Base-by-base conservation (phyloP, 2,329 filamentous ascomycete genomes). In the Claviceps arundinis region DNA sequence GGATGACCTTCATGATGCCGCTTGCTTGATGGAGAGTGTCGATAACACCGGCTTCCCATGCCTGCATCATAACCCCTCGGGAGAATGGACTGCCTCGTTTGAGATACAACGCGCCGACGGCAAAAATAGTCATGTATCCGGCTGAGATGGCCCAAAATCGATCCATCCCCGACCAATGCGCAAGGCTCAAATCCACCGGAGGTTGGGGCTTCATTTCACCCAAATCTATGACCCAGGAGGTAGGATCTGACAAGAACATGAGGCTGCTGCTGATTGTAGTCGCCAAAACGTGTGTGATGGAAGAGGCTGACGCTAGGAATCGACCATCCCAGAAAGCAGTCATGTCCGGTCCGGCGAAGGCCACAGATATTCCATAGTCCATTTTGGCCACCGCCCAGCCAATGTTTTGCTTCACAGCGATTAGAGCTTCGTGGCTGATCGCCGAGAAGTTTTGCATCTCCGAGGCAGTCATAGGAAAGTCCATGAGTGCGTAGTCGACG, bases 1-100 rank as follows among this genome's bases (percentile, higher is more conserved):
- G 72, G 49, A 98, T 95, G 22, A 98, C 93, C 67, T 98, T 98
- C 75, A 96, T 82, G 9, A 98, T 91, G 14, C 94, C 93, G 43
- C 93, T 94, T 47, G 93, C 93, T 73, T 98, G 94, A 56, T 89
- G 84, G 22, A 98, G 75, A 1, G 84, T 77, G 56, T 97, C 91
- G 24, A 91, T 84, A 43, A 96, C 68, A 7, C 83, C 78, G 24
- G 84, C 85, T 65, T 97, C 90, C 75, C 77, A 80, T 37, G 80
- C 78, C 54, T 80, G 77, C 49, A 77, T 73, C 1, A 76, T 68
- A 52, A 73, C 73, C 3, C 73, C 69, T 1, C 70, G 70, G 2
- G 84, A 82, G 56, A 95, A 78, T 0, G 87, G 80, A 5, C 78
- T 78, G 26, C 85, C 84, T 53, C 85, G 76, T 52, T 81, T 83